Conservation (phyloP, 2,329 filamentous ascomycete species). For the Periglandula ipomoeae region DNA sequence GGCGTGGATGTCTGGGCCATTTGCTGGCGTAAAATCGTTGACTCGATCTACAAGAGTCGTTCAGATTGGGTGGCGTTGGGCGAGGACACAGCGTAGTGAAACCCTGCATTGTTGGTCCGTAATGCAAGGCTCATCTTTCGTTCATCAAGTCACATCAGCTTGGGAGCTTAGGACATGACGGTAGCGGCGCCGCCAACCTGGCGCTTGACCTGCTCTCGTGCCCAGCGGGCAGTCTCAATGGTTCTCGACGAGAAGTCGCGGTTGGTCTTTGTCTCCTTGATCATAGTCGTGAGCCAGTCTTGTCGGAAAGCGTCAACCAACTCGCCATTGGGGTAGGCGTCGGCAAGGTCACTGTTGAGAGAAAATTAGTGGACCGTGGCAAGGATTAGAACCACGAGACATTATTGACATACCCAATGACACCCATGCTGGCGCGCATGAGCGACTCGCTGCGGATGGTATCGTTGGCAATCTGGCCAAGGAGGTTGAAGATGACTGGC, state of each 20-base stretch:
- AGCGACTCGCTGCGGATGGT: conserved; percentile 84
- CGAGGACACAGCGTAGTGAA: background rate
- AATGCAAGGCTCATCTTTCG: background rate
- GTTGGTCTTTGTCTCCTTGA: conserved; percentile 86
- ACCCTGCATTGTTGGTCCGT: conserved; percentile 3
- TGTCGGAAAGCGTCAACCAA: conserved; percentile 76
- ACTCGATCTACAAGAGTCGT: conserved; percentile 1
- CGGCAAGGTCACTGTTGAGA: conserved; percentile 68
- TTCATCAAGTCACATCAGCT: conserved; percentile 8
- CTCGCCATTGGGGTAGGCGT: conserved; percentile 87
- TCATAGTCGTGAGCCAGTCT: conserved; percentile 82
- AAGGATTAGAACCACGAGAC: background rate
- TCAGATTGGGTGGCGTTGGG: background rate
- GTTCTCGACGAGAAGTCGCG: conserved; percentile 79
- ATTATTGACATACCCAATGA: conserved; percentile 66
- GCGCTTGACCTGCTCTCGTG: conserved; percentile 92
- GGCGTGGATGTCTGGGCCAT: conserved; percentile 6
- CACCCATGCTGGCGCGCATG: conserved; percentile 91
- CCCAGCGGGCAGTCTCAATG: conserved; percentile 92
- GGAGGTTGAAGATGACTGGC: conserved; percentile 75
- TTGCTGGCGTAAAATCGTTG: conserved; percentile 1
- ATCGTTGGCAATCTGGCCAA: conserved; percentile 72
- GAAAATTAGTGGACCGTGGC: conserved; percentile 10
- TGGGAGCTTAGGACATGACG: conserved; percentile 42
- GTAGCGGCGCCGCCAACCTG: conserved; percentile 52